Base-by-base conservation (phyloP, 208 protist genomes). In the Porcisia deanei region DNA sequence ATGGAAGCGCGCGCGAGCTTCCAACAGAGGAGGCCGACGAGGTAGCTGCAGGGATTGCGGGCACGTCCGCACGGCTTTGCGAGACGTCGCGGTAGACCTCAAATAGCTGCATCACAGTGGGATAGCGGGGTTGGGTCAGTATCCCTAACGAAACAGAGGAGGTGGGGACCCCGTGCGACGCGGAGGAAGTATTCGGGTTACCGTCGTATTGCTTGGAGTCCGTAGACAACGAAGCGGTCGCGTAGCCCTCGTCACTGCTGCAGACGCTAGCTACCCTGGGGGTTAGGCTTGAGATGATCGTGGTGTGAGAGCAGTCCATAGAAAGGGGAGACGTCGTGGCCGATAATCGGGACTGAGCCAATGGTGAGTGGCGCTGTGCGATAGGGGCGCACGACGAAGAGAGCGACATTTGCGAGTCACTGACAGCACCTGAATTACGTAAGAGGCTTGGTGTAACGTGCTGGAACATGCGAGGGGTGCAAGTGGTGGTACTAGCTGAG, bases 71-170 rank as follows among this genome's bases (percentile, higher is more conserved):
- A 25, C 59, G 75, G 60, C 73, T 75, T 39, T 54, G 34, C 65
- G 85, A 37, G 30, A 76, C 82, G 47, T 89, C 77, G 3, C 64
- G 76, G 72, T 85, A 87, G 30, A 79, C 70, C 73, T 85, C 76
- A 52, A 87, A 78, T 52, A 90, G 77, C 75, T 79, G 83, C 45
- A 83, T 66, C 41, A 81, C 73, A 45, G 54, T 61, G 58, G 82
- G 47, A 8, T 41, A 66, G 20, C 74, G 76, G 12, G 65, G 72
- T 25, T 52, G 75, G 12, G 47, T 49, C 4, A 57, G 16, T 61
- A 80, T 77, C 30, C 76, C 79, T 30, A 81, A 69, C 41, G 76
- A 52, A 49, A 58, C 57, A 20, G 60, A 47, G 72, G 63, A 43
- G n/a, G 57, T 52, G 64, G 20, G 18, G 53, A 9, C 22, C 61